These are phyloP conservation scores for Ophiostoma sp. DNA, from an alignment of 2,329 filamentous ascomycete genomes.

Conservation along the genomic window DNA sequence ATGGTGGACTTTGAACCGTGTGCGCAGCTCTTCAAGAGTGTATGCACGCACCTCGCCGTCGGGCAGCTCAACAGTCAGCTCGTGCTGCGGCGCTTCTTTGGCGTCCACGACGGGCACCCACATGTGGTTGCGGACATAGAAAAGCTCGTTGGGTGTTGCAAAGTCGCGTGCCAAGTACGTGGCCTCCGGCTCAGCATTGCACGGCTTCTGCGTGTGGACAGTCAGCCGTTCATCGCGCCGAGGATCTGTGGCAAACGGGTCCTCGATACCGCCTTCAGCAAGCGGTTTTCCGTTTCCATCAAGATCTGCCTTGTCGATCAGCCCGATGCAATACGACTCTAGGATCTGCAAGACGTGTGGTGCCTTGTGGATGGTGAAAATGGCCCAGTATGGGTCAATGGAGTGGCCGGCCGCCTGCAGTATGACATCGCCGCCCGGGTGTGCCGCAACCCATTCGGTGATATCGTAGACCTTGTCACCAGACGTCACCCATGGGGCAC, in stretches of 20 bases:
- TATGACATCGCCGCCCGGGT: constrained; percentile 65
- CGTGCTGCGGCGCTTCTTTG: constrained; percentile 36
- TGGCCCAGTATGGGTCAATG: constrained; percentile 65
- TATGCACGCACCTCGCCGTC: constrained; percentile 51
- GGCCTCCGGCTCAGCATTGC: constrained; percentile 57
- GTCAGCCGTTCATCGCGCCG: constrained; percentile 47
- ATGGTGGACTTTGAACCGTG: constrained; percentile 45
- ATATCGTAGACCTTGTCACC: constrained; percentile 65
- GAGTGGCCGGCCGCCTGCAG: constrained; percentile 59
- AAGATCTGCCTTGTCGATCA: constrained; percentile 54
- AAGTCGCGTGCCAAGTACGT: constrained; percentile 46
- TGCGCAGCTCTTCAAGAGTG: constrained; percentile 49
- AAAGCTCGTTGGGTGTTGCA: constrained; percentile 50
- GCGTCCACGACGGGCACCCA: constrained; percentile 49
- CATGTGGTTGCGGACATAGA: constrained; percentile 60
- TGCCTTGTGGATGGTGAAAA: constrained; percentile 63
- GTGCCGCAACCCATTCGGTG: constrained; percentile 60
- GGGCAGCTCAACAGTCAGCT: constrained; percentile 53
- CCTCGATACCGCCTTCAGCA: constrained; percentile 47
- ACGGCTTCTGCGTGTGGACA: constrained; percentile 50
- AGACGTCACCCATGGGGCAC: constrained; percentile 56
- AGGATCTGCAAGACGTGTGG: constrained; percentile 61
- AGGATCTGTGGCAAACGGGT: constrained; percentile 55
- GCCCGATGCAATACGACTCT: constrained; percentile 59
- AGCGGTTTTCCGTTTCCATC: constrained; percentile 46